phyloP scores from a whole-genome alignment of 75 land plant genomes.

The Cupressus sempervirens region DNA sequence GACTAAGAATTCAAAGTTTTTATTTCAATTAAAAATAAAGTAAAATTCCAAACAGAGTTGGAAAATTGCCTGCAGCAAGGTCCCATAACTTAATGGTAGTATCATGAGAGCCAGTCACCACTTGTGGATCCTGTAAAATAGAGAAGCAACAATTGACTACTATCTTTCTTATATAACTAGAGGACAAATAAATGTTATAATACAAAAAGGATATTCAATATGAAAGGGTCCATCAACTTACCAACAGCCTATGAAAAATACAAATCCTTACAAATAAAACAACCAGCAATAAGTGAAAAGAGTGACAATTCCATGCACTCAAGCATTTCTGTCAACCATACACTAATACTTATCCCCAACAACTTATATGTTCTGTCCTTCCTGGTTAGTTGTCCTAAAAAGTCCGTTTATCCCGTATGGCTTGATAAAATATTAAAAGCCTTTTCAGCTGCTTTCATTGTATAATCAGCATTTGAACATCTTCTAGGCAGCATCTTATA shows the following conservation, averaged over 20 bases:
- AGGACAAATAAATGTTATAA: not conserved
- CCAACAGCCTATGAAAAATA: not conserved
- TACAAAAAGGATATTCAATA: not conserved
- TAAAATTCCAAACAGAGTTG: not conserved
- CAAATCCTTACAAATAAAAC: not conserved
- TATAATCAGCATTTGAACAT: not conserved
- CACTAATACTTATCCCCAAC: not conserved
- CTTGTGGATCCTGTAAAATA: slow-evolving; percentile 92
- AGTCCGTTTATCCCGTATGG: not conserved
- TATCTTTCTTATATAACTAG: not conserved
- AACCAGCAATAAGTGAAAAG: not conserved
- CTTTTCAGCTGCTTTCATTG: not conserved
- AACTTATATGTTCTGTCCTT: not conserved
- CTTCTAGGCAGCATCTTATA: not conserved
- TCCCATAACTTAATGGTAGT: slow-evolving; percentile 98
- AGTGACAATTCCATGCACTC: not conserved
- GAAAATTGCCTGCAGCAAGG: slow-evolving; percentile 78
- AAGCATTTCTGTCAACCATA: too few relatives aligned
- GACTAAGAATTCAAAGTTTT: not conserved
- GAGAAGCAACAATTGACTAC: not conserved
- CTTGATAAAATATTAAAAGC: not conserved
- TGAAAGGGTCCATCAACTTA: not conserved
- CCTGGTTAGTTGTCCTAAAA: not conserved
- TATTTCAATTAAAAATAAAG: not conserved
- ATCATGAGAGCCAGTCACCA: slow-evolving; percentile 98